These are phyloP conservation scores for Hygrocybe coccinea DNA, from an alignment of 768 basidiomycete species.

Conservation along the genomic window DNA sequence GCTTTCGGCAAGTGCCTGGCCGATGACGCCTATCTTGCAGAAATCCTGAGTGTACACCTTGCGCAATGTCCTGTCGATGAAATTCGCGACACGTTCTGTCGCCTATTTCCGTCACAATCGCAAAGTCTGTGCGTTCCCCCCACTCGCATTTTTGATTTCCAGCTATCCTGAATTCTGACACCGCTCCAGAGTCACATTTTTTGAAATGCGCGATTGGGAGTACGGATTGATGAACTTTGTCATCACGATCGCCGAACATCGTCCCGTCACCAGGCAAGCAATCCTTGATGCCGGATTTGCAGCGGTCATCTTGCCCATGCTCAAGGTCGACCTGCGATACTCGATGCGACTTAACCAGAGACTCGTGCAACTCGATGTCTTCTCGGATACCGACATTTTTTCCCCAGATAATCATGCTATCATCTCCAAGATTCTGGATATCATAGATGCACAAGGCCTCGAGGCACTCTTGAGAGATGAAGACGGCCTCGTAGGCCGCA, in stretches of 20 bases:
- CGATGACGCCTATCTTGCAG: not conserved
- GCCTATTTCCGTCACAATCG: not conserved
- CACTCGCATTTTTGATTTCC: not conserved
- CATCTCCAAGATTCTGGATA: not conserved
- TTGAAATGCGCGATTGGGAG: not conserved
- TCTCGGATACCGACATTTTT: not conserved
- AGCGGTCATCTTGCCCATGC: not conserved
- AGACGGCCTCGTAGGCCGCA: not conserved
- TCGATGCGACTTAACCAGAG: not conserved
- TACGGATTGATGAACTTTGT: not conserved
- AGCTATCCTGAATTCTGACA: not conserved
- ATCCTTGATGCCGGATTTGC: not conserved
- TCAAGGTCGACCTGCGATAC: not conserved
- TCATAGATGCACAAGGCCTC: not conserved
- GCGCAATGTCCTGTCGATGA: not conserved
- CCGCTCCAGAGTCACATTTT: not conserved
- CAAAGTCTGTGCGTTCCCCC: not conserved
- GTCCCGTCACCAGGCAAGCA: not conserved
- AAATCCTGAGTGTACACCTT: not conserved
- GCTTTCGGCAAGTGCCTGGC: not conserved
- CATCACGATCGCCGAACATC: not conserved
- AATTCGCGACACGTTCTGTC: not conserved
- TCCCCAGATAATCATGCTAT: not conserved
- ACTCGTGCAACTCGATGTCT: not conserved
- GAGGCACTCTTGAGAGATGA: not conserved